A percentile compares a stretch with the other conserved stretches of the same genome.
phyloP scores from a whole-genome alignment of 257 asterid species.

The Solanum verrucosum region DNA sequence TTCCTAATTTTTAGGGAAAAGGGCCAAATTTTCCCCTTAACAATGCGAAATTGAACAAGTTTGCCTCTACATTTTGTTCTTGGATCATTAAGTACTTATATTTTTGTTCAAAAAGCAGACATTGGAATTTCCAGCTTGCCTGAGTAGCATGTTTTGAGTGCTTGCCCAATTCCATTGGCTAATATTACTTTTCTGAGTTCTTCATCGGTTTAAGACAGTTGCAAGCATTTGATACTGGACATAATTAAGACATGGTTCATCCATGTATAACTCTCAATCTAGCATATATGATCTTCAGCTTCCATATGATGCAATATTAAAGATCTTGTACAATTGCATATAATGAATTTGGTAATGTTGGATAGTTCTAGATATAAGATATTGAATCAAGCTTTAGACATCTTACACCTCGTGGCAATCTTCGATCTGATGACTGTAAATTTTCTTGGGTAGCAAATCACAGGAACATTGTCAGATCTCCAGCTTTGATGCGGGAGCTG shows the following conservation, averaged over 20 bases:
- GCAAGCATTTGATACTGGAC: neutral
- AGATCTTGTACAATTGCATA: neutral
- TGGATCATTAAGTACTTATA: neutral
- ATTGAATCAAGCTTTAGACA: neutral
- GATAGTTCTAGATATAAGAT: neutral
- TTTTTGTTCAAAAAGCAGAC: neutral
- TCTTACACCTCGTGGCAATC: neutral
- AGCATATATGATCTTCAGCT: neutral
- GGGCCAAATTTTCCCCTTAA: neutral
- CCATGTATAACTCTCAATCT: neutral
- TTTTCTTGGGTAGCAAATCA: conserved; percentile 71
- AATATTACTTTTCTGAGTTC: neutral
- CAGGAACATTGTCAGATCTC: conserved; percentile 85
- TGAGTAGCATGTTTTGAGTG: neutral
- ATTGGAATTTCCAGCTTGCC: neutral
- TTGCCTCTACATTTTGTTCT: neutral
- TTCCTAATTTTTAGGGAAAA: neutral
- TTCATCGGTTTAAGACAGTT: neutral
- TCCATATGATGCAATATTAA: neutral
- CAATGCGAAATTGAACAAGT: neutral
- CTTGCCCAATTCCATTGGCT: neutral
- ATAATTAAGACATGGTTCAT: neutral
- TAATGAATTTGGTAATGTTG: neutral
- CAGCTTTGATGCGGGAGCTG: conserved; percentile 89
- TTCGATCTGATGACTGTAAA: neutral